Conservation (phyloP, 768 basidiomycete species). For the Kwoniella botswanensis region DNA sequence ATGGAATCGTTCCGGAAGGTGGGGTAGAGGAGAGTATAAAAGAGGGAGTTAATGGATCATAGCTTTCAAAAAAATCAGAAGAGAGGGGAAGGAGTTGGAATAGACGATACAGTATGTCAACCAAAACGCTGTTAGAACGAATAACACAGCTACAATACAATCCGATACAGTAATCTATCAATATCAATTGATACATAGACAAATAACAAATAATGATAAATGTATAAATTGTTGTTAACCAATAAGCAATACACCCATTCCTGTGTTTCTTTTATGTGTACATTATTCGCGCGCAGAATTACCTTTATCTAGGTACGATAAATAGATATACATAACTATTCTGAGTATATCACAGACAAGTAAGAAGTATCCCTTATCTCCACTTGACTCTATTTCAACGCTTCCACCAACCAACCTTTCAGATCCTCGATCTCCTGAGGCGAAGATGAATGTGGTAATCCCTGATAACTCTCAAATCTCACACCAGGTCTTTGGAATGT, state of each 20-base stretch:
- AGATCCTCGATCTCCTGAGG: conserved; percentile 73
- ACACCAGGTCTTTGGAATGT: conserved; percentile 63
- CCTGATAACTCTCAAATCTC: conserved; percentile 70
- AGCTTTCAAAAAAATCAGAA: not conserved
- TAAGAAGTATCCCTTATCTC: too few species aligned
- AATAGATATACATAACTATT: too few species aligned
- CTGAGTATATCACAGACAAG: too few species aligned
- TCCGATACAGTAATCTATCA: not conserved
- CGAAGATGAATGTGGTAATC: conserved; percentile 70
- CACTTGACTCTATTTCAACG: conserved; percentile 26
- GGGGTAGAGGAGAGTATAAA: conserved; percentile 24
- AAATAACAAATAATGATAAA: not conserved
- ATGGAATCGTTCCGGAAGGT: conserved; percentile 57
- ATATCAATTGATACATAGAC: not conserved
- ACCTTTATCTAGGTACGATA: too few species aligned
- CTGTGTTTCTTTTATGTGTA: too few species aligned
- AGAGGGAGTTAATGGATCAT: conserved; percentile 11
- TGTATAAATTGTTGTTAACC: not conserved
- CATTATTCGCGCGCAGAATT: too few species aligned
- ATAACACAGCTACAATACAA: not conserved
- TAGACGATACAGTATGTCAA: not conserved
- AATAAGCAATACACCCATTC: not conserved
- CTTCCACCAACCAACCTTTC: conserved; percentile 70
- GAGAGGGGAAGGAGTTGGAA: not conserved
- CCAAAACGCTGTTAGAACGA: not conserved